Percentiles rank a stretch among this genome's conserved stretches.
These are phyloP conservation scores for Dinochytrium kinnereticum DNA, from an alignment of 371 early-diverging fungal genomes.

Conservation along the genomic window DNA sequence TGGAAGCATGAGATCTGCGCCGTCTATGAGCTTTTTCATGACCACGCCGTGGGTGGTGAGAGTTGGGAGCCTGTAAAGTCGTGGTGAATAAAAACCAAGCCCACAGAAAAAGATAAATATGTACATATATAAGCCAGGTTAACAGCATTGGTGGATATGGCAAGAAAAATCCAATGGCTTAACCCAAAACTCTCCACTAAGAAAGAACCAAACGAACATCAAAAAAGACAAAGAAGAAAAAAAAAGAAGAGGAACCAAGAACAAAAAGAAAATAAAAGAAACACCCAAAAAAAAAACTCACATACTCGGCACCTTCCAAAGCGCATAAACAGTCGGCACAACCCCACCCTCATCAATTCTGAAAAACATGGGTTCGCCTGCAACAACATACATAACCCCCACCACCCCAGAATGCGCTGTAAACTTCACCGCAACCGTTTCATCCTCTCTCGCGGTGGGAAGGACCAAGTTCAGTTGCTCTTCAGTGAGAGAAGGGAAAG, in stretches of 20 bases:
- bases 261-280: too few relatives aligned
- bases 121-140: too few relatives aligned
- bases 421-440: constrained; percentile 14
- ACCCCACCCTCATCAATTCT: constrained; percentile 13
- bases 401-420: neutral
- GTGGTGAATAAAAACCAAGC: neutral
- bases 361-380: constrained; percentile 16
- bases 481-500: constrained; percentile 5
- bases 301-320: constrained; percentile 32
- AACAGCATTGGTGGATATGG: too few relatives aligned
- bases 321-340: constrained; percentile 40
- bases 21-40: constrained; percentile 38
- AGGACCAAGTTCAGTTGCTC: constrained; percentile 14
- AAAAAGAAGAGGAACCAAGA: too few relatives aligned
- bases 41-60: constrained; percentile 41
- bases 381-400: constrained; percentile 12
- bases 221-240: too few relatives aligned
- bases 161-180: neutral
- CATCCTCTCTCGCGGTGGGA: constrained; percentile 9
- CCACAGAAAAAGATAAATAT: neutral
- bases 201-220: too few relatives aligned
- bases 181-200: neutral
- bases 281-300: neutral
- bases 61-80: constrained; percentile 22
- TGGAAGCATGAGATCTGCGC: constrained; percentile 54